Conservation (phyloP, 1,139 yeast genomes). For the Suzukiozyma palmioleophila region DNA sequence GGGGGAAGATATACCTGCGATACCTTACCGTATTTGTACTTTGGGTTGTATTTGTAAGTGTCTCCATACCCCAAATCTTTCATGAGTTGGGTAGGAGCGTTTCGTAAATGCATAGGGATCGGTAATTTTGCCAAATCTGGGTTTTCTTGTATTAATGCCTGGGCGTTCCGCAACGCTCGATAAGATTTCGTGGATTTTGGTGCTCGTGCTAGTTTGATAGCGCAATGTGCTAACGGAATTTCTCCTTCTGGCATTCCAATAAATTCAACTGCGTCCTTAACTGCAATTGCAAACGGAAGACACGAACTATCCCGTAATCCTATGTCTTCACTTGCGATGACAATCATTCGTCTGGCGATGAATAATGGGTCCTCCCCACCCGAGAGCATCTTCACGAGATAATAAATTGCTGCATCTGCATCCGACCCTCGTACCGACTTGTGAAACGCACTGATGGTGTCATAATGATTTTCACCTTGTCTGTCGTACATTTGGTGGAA, state of each 20-base stretch:
- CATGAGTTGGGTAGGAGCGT: conserved; percentile 93
- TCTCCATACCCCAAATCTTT: conserved; percentile 80
- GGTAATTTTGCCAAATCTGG: conserved; percentile 63
- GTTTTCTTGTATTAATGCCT: conserved; percentile 49
- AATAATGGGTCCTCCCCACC: conserved; percentile 95
- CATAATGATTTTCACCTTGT: conserved; percentile 90
- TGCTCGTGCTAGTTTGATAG: conserved; percentile 81
- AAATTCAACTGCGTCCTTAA: conserved; percentile 83
- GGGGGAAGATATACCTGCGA: conserved; percentile 67
- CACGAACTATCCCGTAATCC: conserved; percentile 81
- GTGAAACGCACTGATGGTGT: conserved; percentile 90
- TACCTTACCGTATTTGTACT: conserved; percentile 66
- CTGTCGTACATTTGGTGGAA: conserved; percentile 73
- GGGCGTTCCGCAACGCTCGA: conserved; percentile 69
- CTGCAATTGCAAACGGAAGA: conserved; percentile 80
- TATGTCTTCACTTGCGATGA: conserved; percentile 89
- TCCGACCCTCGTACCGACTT: conserved; percentile 85
- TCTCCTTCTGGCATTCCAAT: conserved; percentile 98
- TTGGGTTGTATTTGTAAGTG: conserved; percentile 85
- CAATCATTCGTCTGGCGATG: conserved; percentile 86
- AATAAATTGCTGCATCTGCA: conserved; percentile 85
- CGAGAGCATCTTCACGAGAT: conserved; percentile 77
- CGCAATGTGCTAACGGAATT: conserved; percentile 84
- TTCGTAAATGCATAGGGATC: conserved; percentile 78
- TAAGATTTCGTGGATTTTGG: conserved; percentile 83